Base-by-base conservation (phyloP, 306 rosid species). In the Ammopiptanthus mongolicus region DNA sequence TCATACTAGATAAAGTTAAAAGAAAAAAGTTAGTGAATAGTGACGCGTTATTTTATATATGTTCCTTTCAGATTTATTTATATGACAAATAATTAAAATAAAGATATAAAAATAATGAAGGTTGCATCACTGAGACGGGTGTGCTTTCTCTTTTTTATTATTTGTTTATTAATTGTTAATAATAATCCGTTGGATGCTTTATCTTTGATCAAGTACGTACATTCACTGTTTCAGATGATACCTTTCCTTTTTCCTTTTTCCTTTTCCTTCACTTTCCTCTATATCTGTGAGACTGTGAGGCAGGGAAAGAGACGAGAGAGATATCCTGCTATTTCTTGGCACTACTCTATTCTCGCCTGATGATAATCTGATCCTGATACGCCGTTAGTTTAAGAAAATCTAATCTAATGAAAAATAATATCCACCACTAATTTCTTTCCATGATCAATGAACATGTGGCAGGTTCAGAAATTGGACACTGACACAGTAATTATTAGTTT, bases 261-360 rank as follows among this genome's bases (percentile, higher is more conserved):
- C 39, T 60, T 48, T 76, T 53, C 2, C 68, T 39, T 63, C 12
- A 17, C 41, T 44, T 77, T 46, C 66, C n/a, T 59, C 8, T 60
- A 44, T 44, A 69, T 71, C 12, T 52, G 70, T 65, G 79, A 57
- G 70, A 50, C 12, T 52, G 70, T 65, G 79, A 57, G 70, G 58
- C 56, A 33, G 76, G 80, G 76, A 74, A 80, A 80, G 69, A 66
- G 69, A 65, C 78, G 41, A 37, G 33, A 53, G 68, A 71, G 41
- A 63, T 79, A 70, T 15, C 57, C 58, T 66, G 70, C 79, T 15
- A 46, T 73, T 58, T 73, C 47, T 73, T 80, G 79, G 75, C 84
- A 73, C 64, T 51, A 42, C 68, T 55, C 74, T 75, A 21, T n/a
- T 57, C 42, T 39, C 7, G 6, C 29, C 13, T 3, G 0, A 33